A percentile compares a stretch with the other conserved stretches of the same genome.
These are phyloP conservation scores for Helminthosporium solani DNA, from an alignment of 2,329 filamentous ascomycete genomes.

Conservation along the genomic window DNA sequence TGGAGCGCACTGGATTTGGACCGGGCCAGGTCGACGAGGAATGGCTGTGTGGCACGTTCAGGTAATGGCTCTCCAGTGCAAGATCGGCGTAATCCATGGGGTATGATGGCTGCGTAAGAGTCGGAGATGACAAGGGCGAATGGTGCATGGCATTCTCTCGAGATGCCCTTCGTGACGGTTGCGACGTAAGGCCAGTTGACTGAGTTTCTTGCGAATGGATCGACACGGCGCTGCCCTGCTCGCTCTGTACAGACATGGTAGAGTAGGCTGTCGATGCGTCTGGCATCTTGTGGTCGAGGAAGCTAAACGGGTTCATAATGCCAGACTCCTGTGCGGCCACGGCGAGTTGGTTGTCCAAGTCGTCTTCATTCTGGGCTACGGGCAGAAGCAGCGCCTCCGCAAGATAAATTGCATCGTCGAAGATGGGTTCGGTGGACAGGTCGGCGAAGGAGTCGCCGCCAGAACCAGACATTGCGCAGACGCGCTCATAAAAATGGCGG, in stretches of 20 bases:
- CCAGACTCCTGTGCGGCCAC: slow-evolving; percentile 31
- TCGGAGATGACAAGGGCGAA: slow-evolving; percentile 17
- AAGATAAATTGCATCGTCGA: slow-evolving; percentile 36
- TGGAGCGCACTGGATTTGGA: slow-evolving; percentile 24
- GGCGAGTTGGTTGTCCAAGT: slow-evolving; percentile 31
- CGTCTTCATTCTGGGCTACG: slow-evolving; percentile 30
- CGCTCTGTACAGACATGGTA: slow-evolving; percentile 33
- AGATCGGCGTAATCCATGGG: slow-evolving; percentile 20
- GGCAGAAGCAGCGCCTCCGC: slow-evolving; percentile 33
- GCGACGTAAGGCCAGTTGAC: slow-evolving; percentile 37
- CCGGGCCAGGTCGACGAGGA: slow-evolving; percentile 28
- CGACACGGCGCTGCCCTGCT: slow-evolving; percentile 35
- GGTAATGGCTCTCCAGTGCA: slow-evolving; percentile 17
- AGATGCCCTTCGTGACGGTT: slow-evolving; percentile 33
- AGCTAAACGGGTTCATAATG: slow-evolving; percentile 33
- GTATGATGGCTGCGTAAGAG: slow-evolving; percentile 17
- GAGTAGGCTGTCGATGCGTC: slow-evolving; percentile 32
- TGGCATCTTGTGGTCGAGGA: slow-evolving; percentile 14
- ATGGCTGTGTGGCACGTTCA: slow-evolving; percentile 19
- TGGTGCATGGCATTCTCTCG: slow-evolving; percentile 29
- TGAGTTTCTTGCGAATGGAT: slow-evolving; percentile 39
- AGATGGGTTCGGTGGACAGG: slow-evolving; percentile 33
- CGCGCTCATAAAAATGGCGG: slow-evolving; percentile 32
- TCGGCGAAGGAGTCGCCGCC: slow-evolving; percentile 23
- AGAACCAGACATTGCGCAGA: slow-evolving; percentile 34